Evolutionary conservation across 2,329 filamentous ascomycete species (phyloP).

Genomic region (Aspergillus flavus): DNA sequence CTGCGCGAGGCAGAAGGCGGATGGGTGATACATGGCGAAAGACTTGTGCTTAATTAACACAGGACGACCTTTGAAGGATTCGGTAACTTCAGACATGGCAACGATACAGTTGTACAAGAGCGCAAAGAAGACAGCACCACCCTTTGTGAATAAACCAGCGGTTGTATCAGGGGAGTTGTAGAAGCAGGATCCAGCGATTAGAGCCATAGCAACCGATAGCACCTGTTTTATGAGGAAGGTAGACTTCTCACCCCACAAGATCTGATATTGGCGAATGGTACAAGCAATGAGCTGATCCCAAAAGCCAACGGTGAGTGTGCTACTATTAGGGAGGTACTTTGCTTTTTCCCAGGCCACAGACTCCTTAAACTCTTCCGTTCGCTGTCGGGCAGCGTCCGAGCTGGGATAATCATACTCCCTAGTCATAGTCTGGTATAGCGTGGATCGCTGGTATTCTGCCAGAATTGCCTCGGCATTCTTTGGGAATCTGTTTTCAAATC

Average conservation of each 20-base stretch:
- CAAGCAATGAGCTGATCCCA: slow-evolving; percentile 58
- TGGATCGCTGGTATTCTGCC: slow-evolving; percentile 55
- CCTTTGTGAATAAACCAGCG: slow-evolving; percentile 64
- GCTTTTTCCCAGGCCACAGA: slow-evolving; percentile 58
- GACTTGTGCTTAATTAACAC: slow-evolving; percentile 61
- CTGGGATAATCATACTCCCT: slow-evolving; percentile 49
- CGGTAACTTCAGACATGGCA: slow-evolving; percentile 67
- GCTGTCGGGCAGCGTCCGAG: slow-evolving; percentile 51
- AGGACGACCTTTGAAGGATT: slow-evolving; percentile 64
- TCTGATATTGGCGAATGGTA: slow-evolving; percentile 64
- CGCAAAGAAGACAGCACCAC: slow-evolving; percentile 66
- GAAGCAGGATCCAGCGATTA: slow-evolving; percentile 68
- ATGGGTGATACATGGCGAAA: slow-evolving; percentile 61
- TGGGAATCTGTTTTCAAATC: slow-evolving; percentile 49
- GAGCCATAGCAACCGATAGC: slow-evolving; percentile 59
- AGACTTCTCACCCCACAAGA: slow-evolving; percentile 65
- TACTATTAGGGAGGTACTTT: slow-evolving; percentile 55
- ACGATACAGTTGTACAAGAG: slow-evolving; percentile 65
- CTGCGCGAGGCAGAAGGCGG: slow-evolving; percentile 47
- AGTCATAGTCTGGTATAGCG: slow-evolving; percentile 60
- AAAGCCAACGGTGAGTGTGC: slow-evolving; percentile 60
- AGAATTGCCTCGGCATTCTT: slow-evolving; percentile 49
- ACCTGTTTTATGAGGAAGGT: slow-evolving; percentile 66
- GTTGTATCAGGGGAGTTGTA: slow-evolving; percentile 63
- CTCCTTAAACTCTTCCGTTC: slow-evolving; percentile 58